Evolutionary conservation across 306 rosid species (phyloP).

Genomic region (Acacia crassicarpa): DNA sequence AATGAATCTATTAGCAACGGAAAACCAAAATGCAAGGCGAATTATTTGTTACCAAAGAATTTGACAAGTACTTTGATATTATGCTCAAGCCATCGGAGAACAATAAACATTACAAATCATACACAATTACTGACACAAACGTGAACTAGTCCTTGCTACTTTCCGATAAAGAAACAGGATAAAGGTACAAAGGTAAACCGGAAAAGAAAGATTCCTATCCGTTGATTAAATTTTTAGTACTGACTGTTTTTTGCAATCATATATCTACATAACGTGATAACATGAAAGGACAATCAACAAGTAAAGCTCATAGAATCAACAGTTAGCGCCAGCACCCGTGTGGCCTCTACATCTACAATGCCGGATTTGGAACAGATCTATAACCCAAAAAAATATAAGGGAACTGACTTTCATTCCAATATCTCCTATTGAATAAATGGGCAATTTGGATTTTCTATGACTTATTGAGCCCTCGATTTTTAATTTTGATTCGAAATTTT

Average conservation of each 20-base stretch:
- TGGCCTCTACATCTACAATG: background rate
- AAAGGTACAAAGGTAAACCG: background rate
- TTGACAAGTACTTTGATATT: background rate
- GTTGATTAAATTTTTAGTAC: slow-evolving; percentile 5
- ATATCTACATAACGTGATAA: background rate
- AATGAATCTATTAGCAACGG: background rate
- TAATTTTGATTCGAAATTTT: slow-evolving; percentile 77
- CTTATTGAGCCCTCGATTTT: slow-evolving; percentile 53
- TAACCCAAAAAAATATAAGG: slow-evolving; percentile 15
- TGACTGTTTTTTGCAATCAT: slow-evolving; percentile 32
- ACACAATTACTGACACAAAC: slow-evolving; percentile 12
- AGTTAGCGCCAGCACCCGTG: background rate
- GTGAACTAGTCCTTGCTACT: background rate
- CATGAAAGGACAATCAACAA: slow-evolving; percentile 13
- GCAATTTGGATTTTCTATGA: slow-evolving; percentile 36
- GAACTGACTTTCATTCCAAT: slow-evolving; percentile 28
- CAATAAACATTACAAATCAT: slow-evolving; percentile 25
- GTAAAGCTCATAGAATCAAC: slow-evolving; percentile 38
- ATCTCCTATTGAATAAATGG: background rate
- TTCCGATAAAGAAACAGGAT: slow-evolving; percentile 17
- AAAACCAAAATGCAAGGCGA: background rate
- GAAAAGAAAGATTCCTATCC: background rate
- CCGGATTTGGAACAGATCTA: slow-evolving; percentile 22
- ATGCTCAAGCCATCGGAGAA: background rate
- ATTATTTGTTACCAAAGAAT: background rate